These are phyloP conservation scores for Aegilops tauschii DNA, from an alignment of 176 grass and related monocot species.

Conservation along the genomic window DNA sequence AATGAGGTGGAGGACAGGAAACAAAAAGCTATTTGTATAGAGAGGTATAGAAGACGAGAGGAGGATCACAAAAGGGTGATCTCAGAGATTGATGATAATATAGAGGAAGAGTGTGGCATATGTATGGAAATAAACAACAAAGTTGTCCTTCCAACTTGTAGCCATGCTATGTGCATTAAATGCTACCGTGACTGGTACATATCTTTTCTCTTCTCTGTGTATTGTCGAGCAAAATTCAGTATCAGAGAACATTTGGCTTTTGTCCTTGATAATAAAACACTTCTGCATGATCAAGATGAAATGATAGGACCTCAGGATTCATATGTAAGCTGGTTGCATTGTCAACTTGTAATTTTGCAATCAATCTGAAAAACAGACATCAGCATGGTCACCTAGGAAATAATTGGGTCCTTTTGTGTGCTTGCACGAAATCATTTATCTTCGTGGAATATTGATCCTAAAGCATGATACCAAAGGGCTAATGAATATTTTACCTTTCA, in stretches of 20 bases:
- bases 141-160: constrained; percentile 86
- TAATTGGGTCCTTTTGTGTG: background rate
- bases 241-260: background rate
- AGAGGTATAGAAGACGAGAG: constrained; percentile 66
- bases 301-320: background rate
- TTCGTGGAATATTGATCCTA: background rate
- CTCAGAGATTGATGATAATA: constrained; percentile 80
- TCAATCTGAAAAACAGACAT: background rate
- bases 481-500: background rate
- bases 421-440: constrained; percentile 1
- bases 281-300: background rate
- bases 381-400: background rate
- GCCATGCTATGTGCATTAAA: constrained; percentile 88
- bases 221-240: background rate
- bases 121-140: constrained; percentile 84
- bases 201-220: constrained; percentile 22
- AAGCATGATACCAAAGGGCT: background rate
- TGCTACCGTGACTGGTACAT: constrained; percentile 90
- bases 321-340: background rate
- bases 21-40: constrained; percentile 67
- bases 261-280: background rate
- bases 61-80: constrained; percentile 52
- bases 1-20: constrained; percentile 80
- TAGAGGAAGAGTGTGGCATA: constrained; percentile 96
- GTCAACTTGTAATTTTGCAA: background rate